Percentiles rank a stretch among this genome's conserved stretches.
These are phyloP conservation scores for Linnemannia zychae DNA, from an alignment of 192 early-diverging fungal genomes.

Conservation along the genomic window DNA sequence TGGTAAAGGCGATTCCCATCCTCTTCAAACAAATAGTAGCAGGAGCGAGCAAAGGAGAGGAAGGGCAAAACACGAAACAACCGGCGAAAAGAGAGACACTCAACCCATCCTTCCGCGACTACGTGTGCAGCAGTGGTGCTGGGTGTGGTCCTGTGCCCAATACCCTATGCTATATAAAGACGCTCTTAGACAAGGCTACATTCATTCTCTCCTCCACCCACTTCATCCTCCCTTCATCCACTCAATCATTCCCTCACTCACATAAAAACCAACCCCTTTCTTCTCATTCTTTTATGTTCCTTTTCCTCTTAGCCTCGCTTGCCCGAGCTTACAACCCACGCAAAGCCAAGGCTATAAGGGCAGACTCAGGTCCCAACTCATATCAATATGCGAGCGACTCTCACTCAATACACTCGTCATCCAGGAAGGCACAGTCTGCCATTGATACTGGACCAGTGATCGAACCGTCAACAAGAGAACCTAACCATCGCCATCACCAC, in stretches of 20 bases:
- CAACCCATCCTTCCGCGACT: neutral
- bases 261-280: neutral
- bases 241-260: neutral
- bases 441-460: neutral
- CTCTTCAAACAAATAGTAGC: too few relatives aligned
- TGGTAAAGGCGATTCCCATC: too few relatives aligned
- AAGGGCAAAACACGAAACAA: too few relatives aligned
- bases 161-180: conserved; percentile 7
- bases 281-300: neutral
- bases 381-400: neutral
- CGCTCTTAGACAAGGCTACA: neutral
- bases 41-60: too few relatives aligned
- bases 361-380: neutral
- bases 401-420: neutral
- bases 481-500: neutral
- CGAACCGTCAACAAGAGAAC: neutral
- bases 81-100: neutral
- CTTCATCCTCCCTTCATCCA: neutral
- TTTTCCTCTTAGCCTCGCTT: neutral
- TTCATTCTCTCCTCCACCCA: neutral
- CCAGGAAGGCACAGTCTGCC: conserved; percentile 12
- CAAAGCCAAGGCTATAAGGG: neutral
- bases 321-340: neutral
- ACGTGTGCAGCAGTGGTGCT: neutral
- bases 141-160: neutral